phyloP scores from a whole-genome alignment of 1,139 yeast species.

The Geotrichum reessii region DNA sequence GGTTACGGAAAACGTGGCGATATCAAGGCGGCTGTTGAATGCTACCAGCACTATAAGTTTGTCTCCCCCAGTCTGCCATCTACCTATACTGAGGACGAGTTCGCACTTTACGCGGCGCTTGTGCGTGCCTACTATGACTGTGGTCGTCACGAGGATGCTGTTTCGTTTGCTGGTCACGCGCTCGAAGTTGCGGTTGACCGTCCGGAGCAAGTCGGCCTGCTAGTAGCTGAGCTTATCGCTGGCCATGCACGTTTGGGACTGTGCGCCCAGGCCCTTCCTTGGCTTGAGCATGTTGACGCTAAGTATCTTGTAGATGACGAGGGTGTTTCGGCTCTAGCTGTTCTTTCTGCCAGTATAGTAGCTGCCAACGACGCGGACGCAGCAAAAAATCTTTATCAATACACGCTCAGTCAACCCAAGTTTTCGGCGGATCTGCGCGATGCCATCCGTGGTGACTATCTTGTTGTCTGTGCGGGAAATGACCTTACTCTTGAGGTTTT shows the following conservation, averaged over 20 bases:
- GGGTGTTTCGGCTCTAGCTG: slow-evolving; percentile 20
- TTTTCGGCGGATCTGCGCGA: slow-evolving; percentile 26
- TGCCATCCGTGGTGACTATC: slow-evolving; percentile 24
- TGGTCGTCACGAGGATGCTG: slow-evolving; percentile 28
- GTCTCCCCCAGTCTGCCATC: neutral
- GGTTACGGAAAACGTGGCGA: slow-evolving; percentile 22
- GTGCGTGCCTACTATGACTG: slow-evolving; percentile 31
- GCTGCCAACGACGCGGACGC: slow-evolving; percentile 22
- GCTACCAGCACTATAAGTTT: slow-evolving; percentile 16
- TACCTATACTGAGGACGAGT: slow-evolving; percentile 13
- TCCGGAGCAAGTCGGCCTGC: slow-evolving; percentile 14
- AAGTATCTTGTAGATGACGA: neutral
- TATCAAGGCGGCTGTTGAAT: slow-evolving; percentile 20
- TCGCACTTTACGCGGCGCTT: slow-evolving; percentile 29
- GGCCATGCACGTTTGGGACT: slow-evolving; percentile 34
- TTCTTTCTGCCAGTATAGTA: slow-evolving; percentile 23
- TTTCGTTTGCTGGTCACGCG: slow-evolving; percentile 28
- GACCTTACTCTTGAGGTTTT: slow-evolving; percentile 24
- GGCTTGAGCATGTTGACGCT: slow-evolving; percentile 29
- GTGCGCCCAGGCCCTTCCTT: slow-evolving; percentile 32
- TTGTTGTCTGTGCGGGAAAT: slow-evolving; percentile 22
- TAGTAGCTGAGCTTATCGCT: slow-evolving; percentile 24
- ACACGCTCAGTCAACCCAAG: slow-evolving; percentile 18
- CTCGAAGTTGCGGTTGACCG: slow-evolving; percentile 17
- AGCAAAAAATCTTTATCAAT: slow-evolving; percentile 25